These are phyloP conservation scores for Cercospora citrullina DNA, from an alignment of 2,329 filamentous ascomycete genomes.

Conservation along the genomic window DNA sequence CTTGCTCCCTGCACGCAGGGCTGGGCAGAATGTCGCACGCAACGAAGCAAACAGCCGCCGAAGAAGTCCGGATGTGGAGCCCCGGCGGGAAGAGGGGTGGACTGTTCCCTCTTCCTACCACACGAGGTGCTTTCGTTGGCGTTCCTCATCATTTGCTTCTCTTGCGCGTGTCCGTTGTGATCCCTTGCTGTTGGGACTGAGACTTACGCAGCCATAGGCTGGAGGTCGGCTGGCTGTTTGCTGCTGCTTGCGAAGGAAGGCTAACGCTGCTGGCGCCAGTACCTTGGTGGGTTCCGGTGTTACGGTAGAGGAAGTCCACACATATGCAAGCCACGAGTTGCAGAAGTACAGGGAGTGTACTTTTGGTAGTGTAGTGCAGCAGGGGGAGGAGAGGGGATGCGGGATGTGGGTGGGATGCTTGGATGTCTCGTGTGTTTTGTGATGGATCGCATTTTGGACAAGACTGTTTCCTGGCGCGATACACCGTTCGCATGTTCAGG, in stretches of 20 bases:
- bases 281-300: not conserved
- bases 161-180: not conserved
- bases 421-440: not conserved
- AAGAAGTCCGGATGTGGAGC: conserved; percentile 1
- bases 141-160: not conserved
- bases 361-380: conserved; percentile 1
- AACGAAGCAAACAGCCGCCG: not conserved
- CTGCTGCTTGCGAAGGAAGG: not conserved
- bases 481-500: not conserved
- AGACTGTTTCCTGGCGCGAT: not conserved
- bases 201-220: not conserved
- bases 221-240: not conserved
- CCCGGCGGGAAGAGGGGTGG: not conserved
- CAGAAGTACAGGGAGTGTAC: not conserved
- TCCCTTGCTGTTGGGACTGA: not conserved
- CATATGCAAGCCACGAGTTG: conserved; percentile 2
- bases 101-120: not conserved
- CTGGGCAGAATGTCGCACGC: not conserved
- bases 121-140: not conserved
- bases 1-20: not conserved
- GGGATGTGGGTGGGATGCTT: not conserved
- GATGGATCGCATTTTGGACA: not conserved
- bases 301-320: not conserved
- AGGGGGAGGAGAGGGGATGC: not conserved
- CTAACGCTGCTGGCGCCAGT: not conserved